Conservation (phyloP, 1,284 basidiomycete genomes). For the Cystobasidium sp. region DNA sequence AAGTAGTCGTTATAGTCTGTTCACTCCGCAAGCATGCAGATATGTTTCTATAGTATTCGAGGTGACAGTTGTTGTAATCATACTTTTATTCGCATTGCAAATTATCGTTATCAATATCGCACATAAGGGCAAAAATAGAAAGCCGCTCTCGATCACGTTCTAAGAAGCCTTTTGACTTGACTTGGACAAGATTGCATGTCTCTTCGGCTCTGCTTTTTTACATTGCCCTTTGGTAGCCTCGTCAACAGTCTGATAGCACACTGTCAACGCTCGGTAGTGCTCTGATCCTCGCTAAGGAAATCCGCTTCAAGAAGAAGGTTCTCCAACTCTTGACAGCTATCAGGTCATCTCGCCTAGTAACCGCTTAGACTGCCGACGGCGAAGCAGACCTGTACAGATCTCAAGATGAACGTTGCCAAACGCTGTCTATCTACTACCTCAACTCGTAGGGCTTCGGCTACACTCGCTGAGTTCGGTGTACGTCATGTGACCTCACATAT, state of each 20-base stretch:
- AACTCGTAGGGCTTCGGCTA: constrained; percentile 4
- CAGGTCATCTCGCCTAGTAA: too few relatives aligned
- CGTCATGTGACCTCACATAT: constrained; percentile 23
- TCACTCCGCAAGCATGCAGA: neutral
- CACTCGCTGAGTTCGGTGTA: constrained; percentile 42
- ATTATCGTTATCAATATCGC: too few relatives aligned
- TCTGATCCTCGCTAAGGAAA: too few relatives aligned
- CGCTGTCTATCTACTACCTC: constrained; percentile 15
- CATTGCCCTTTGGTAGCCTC: too few relatives aligned
- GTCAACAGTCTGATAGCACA: too few relatives aligned
- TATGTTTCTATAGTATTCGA: neutral
- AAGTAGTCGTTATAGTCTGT: constrained; percentile 12
- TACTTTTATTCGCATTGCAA: too few relatives aligned
- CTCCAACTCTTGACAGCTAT: too few relatives aligned
- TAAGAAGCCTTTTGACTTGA: neutral
- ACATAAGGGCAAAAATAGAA: constrained; percentile 2
- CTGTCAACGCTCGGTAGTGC: too few relatives aligned
- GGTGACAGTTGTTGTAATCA: constrained; percentile 12
- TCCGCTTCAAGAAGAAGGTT: too few relatives aligned
- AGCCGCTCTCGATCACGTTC: neutral
- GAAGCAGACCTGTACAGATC: neutral
- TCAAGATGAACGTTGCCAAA: constrained; percentile 17
- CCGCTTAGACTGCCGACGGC: neutral
- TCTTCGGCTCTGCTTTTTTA: neutral
- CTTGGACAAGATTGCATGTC: neutral